phyloP scores from a whole-genome alignment of 805 yeast species.

The Candida coquimbonensis region DNA sequence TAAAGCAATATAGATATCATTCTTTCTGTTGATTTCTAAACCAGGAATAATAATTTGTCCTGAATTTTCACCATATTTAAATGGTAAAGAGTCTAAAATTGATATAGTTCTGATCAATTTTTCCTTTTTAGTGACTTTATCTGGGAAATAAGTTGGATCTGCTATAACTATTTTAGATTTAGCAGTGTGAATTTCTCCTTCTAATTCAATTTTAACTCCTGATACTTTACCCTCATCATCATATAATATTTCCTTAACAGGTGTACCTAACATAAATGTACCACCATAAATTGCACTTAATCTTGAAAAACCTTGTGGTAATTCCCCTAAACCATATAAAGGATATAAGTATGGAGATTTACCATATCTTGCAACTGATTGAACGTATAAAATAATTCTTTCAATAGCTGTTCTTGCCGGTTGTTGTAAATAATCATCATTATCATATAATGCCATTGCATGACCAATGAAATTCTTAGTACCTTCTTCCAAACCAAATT shows the following conservation, averaged over 20 bases:
- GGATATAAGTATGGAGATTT: constrained; percentile 96
- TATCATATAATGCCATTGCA: constrained; percentile 96
- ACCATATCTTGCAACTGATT: constrained; percentile 90
- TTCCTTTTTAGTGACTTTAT: constrained; percentile 31
- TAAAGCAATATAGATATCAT: constrained; percentile 91
- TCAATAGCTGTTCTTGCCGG: constrained; percentile 92
- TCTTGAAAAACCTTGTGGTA: constrained; percentile 99
- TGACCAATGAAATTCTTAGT: constrained; percentile 97
- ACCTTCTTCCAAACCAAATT: constrained; percentile 86
- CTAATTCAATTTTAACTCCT: constrained; percentile 80
- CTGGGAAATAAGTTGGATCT: constrained; percentile 96
- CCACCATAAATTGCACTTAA: constrained; percentile 97
- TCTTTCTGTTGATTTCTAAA: constrained; percentile 85
- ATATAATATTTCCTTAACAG: constrained; percentile 82
- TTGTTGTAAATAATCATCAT: constrained; percentile 79
- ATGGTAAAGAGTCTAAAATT: constrained; percentile 78
- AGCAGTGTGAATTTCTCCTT: constrained; percentile 58
- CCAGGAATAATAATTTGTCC: constrained; percentile 94
- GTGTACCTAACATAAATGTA: constrained; percentile 95
- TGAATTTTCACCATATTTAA: constrained; percentile 74
- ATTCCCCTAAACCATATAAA: constrained; percentile 91
- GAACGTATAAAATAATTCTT: constrained; percentile 76
- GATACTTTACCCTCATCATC: constrained; percentile 63
- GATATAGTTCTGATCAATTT: constrained; percentile 52
- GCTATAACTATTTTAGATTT: constrained; percentile 92